phyloP scores from a whole-genome alignment of 75 land plant species.

The Gnetum montanum region DNA sequence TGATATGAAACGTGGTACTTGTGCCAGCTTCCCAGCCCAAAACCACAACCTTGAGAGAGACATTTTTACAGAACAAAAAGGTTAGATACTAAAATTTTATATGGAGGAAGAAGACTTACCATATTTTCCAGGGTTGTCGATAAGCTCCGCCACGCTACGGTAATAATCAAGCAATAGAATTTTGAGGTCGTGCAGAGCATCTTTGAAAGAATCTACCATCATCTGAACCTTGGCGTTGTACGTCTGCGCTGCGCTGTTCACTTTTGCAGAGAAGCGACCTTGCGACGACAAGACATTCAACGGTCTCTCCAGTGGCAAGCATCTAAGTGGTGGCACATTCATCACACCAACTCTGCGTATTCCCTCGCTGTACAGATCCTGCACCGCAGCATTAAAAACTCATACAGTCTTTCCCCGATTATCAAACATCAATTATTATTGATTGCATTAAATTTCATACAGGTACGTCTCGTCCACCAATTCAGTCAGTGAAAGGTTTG shows the following conservation, averaged over 20 bases:
- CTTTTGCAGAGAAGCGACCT: neutral
- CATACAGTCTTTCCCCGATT: too few relatives aligned
- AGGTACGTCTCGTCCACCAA: too few relatives aligned
- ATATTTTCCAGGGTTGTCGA: neutral
- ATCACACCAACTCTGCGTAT: neutral
- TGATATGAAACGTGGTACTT: too few relatives aligned
- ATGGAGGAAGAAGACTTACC: neutral
- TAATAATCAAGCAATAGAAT: neutral
- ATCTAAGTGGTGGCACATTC: conserved; percentile 8
- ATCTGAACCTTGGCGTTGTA: neutral
- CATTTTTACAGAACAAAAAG: too few relatives aligned
- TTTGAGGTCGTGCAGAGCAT: neutral
- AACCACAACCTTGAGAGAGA: too few relatives aligned
- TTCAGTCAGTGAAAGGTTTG: neutral
- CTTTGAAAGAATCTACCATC: neutral
- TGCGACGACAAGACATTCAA: neutral
- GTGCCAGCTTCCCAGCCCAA: too few relatives aligned
- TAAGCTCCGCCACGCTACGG: neutral
- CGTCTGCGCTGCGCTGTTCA: neutral
- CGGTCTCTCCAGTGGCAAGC: conserved; percentile 5
- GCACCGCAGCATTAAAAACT: too few relatives aligned
- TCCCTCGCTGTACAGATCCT: neutral
- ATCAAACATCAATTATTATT: too few relatives aligned
- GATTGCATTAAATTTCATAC: too few relatives aligned
- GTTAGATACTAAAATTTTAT: too few relatives aligned